A percentile compares a stretch with the other conserved stretches of the same genome.
phyloP scores from a whole-genome alignment of 164 flowering plant species.

The Warburgia ugandensis region DNA sequence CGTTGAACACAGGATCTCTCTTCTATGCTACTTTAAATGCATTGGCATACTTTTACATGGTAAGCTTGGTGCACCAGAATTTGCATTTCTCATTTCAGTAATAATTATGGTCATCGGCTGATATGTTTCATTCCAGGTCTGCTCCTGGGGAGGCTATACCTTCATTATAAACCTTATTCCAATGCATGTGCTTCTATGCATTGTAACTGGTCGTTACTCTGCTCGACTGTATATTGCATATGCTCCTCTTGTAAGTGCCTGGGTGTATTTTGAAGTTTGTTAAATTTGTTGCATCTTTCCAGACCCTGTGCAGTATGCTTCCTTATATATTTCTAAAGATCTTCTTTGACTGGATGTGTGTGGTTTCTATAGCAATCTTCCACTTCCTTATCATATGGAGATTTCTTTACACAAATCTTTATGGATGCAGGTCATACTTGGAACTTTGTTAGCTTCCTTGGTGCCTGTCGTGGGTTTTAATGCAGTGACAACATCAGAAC shows the following conservation, averaged over 20 bases:
- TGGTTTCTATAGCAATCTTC: background rate
- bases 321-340: background rate
- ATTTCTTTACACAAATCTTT: background rate
- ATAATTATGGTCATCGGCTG: background rate
- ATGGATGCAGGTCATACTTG: conserved; percentile 71
- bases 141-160: conserved; percentile 99
- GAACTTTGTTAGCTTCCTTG: conserved; percentile 84
- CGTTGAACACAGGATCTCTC: conserved; percentile 94
- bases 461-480: conserved; percentile 99
- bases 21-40: conserved; percentile 96
- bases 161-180: conserved; percentile 97
- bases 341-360: too few species aligned
- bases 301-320: background rate
- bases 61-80: conserved; percentile 21
- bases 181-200: conserved; percentile 96
- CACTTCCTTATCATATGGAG: background rate
- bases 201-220: conserved; percentile 95
- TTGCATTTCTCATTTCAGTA: background rate
- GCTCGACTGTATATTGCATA: conserved; percentile 90
- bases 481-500: conserved; percentile 99
- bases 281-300: background rate
- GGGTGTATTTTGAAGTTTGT: background rate
- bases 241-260: conserved; percentile 86
- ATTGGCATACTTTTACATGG: conserved; percentile 93
- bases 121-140: conserved; percentile 49